Conservation (phyloP, 495 filamentous ascomycete species). For the Ramalina peruviana region DNA sequence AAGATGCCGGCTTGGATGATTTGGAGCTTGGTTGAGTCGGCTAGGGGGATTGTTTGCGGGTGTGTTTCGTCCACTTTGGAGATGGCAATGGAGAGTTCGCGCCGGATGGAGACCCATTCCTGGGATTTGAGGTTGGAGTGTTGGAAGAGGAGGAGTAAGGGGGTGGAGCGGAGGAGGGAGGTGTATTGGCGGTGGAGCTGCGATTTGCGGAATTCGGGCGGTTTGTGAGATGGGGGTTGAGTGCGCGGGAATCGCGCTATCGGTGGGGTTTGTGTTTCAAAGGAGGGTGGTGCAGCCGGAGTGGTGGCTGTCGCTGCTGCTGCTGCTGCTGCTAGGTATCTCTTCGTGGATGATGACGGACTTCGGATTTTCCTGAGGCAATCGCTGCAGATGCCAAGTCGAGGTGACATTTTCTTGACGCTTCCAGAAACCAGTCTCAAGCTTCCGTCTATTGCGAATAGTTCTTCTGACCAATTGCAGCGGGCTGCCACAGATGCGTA, state of each 20-base stretch:
- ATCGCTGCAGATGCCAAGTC: slow-evolving; percentile 7
- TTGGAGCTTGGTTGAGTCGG: slow-evolving; percentile 54
- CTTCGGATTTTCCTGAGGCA: slow-evolving; percentile 8
- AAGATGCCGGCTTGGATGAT: slow-evolving; percentile 84
- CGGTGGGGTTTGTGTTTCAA: slow-evolving; percentile 37
- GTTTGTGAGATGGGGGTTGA: slow-evolving; percentile 80
- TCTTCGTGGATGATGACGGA: slow-evolving; percentile 8
- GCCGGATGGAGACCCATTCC: slow-evolving; percentile 78
- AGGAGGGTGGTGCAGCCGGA: slow-evolving; percentile 35
- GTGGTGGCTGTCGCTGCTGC: slow-evolving; percentile 32
- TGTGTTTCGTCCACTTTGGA: slow-evolving; percentile 43
- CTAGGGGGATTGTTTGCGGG: slow-evolving; percentile 26
- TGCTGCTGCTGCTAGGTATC: slow-evolving; percentile 18
- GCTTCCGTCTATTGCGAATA: too few species aligned
- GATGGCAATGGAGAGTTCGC: slow-evolving; percentile 62
- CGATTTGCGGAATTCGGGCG: slow-evolving; percentile 77
- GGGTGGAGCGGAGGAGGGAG: slow-evolving; percentile 76
- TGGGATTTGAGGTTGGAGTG: slow-evolving; percentile 84
- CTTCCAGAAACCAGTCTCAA: too few species aligned
- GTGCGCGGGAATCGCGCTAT: slow-evolving; percentile 47
- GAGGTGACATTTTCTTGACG: too few species aligned
- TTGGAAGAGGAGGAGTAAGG: slow-evolving; percentile 85
- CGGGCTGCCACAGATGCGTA: too few species aligned
- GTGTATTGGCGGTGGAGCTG: slow-evolving; percentile 90
- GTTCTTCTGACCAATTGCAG: too few species aligned